Conservation (phyloP, 2,329 filamentous ascomycete species). For the Claviceps africana region DNA sequence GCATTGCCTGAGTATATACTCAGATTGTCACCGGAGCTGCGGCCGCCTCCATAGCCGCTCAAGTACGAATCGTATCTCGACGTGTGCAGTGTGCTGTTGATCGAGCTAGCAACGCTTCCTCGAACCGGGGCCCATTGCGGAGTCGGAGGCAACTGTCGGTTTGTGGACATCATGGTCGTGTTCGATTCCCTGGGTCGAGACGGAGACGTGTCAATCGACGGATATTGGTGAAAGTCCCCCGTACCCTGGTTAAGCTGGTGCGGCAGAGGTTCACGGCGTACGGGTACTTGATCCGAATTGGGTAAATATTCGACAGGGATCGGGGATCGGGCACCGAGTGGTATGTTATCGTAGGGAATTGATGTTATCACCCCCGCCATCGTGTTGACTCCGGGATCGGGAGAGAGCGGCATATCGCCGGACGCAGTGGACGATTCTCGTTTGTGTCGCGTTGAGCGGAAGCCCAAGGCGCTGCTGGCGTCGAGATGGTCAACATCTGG, state of each 20-base stretch:
- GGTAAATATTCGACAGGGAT: slow-evolving; percentile 61
- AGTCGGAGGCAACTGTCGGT: slow-evolving; percentile 57
- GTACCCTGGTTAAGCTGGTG: slow-evolving; percentile 71
- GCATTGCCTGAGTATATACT: slow-evolving; percentile 44
- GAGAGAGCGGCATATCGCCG: slow-evolving; percentile 50
- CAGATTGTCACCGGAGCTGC: slow-evolving; percentile 38
- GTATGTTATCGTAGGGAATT: slow-evolving; percentile 68
- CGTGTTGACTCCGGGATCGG: slow-evolving; percentile 54
- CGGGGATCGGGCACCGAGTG: slow-evolving; percentile 52
- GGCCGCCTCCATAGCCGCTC: slow-evolving; percentile 43
- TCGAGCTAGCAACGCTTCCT: slow-evolving; percentile 39
- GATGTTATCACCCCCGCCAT: slow-evolving; percentile 73
- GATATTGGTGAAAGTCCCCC: slow-evolving; percentile 81
- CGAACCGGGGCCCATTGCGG: slow-evolving; percentile 58
- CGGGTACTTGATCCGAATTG: slow-evolving; percentile 46
- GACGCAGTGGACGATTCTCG: slow-evolving; percentile 60
- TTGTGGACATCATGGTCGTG: slow-evolving; percentile 48
- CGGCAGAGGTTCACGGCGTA: slow-evolving; percentile 59
- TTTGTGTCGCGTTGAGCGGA: slow-evolving; percentile 61
- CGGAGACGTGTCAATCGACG: slow-evolving; percentile 47
- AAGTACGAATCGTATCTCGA: slow-evolving; percentile 52
- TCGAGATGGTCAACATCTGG: slow-evolving; percentile 46
- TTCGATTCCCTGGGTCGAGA: slow-evolving; percentile 29
- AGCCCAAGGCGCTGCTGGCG: slow-evolving; percentile 45
- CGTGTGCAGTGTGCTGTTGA: slow-evolving; percentile 35